These are phyloP conservation scores for Epichloe baconii DNA, from an alignment of 2,329 filamentous ascomycete genomes.

Conservation along the genomic window DNA sequence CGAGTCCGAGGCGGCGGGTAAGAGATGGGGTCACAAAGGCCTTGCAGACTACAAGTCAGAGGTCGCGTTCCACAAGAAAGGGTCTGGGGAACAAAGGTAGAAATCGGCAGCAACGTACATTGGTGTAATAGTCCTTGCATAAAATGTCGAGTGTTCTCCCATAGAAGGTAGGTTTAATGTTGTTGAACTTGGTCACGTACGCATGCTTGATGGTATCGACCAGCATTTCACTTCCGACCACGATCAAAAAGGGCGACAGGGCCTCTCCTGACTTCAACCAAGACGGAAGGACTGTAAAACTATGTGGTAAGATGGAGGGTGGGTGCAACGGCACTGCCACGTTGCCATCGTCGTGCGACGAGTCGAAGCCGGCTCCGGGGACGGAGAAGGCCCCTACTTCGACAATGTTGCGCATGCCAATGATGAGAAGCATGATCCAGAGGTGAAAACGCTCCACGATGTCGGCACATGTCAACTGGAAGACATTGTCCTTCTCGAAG, in stretches of 20 bases:
- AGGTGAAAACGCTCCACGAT: conserved; percentile 95
- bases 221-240: conserved; percentile 89
- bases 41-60: conserved; percentile 23
- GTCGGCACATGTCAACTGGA: conserved; percentile 92
- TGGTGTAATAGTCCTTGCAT: conserved; percentile 95
- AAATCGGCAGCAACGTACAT: conserved; percentile 38
- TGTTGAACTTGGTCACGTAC: conserved; percentile 98
- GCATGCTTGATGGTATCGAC: conserved; percentile 96
- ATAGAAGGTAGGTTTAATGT: conserved; percentile 84
- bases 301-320: conserved; percentile 70
- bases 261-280: conserved; percentile 72
- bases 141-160: conserved; percentile 81
- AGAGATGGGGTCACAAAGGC: conserved; percentile 86
- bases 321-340: conserved; percentile 47
- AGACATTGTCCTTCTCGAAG: conserved; percentile 94
- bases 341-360: conserved; percentile 34
- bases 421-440: conserved; percentile 95
- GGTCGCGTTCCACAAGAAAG: background rate
- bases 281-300: conserved; percentile 78
- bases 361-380: conserved; percentile 37
- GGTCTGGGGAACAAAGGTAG: background rate
- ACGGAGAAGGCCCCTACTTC: conserved; percentile 78
- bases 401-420: conserved; percentile 89
- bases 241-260: conserved; percentile 82
- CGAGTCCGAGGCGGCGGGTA: conserved; percentile 77